phyloP scores from a whole-genome alignment of 129 eudicot species.

The Glebionis coronaria region DNA sequence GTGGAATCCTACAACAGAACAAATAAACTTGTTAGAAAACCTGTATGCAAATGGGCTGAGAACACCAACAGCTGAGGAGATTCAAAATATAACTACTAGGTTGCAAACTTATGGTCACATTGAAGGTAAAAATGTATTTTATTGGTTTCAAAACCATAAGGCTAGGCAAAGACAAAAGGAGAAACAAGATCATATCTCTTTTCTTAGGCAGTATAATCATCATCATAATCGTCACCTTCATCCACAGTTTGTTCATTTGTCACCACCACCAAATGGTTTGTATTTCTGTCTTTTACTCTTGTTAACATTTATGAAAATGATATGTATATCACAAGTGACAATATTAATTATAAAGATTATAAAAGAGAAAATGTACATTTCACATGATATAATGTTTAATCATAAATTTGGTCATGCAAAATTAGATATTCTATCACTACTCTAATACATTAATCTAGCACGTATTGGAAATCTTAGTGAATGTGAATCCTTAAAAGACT shows the following conservation, averaged over 20 bases:
- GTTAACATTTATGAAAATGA: too few species aligned
- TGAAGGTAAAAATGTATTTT: constrained; percentile 83
- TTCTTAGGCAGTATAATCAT: constrained; percentile 30
- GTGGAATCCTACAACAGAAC: constrained; percentile 88
- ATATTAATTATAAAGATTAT: too few species aligned
- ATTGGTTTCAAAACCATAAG: constrained; percentile 93
- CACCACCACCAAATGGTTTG: constrained; percentile 43
- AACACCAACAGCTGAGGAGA: constrained; percentile 75
- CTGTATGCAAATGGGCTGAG: constrained; percentile 60
- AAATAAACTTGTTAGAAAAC: constrained; percentile 54
- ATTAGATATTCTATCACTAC: not conserved
- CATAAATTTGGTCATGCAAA: not conserved
- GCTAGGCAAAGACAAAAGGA: constrained; percentile 84
- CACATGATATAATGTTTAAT: too few species aligned
- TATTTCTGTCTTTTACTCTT: constrained; percentile 9
- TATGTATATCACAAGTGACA: too few species aligned
- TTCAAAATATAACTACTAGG: constrained; percentile 58
- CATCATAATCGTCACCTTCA: constrained; percentile 17
- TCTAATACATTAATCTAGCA: not conserved
- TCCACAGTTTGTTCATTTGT: not conserved
- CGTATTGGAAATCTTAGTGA: not conserved
- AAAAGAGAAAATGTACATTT: too few species aligned
- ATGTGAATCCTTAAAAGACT: too few species aligned
- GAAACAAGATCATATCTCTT: constrained; percentile 57
- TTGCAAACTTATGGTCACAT: constrained; percentile 60